Evolutionary conservation across 2,329 filamentous ascomycete genomes (phyloP), one percentile per base, ranked within the genome.

Genomic region (Aspergillus sp.): DNA sequence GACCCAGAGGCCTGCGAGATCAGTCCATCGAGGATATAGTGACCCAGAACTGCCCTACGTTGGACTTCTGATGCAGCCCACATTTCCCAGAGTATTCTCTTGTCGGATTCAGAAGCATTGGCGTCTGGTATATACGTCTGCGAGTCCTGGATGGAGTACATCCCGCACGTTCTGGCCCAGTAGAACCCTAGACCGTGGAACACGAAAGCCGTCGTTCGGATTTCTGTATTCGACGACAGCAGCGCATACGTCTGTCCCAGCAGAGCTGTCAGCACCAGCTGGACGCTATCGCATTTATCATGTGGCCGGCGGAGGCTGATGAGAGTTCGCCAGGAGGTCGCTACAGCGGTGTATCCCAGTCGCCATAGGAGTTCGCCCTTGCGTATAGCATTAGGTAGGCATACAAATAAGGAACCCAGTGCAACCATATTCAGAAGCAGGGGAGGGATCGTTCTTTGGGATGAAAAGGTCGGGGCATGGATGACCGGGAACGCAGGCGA

Each of bases 311-410:
- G 24, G 24, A 27, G 24, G 24, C 24, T 9, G 24, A 27, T 27
- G 3, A 31, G 27, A 4, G 27, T 31, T 31, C 27, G 27, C 27
- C 27, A 31, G 27, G 27, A 31, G 3, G 27, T 15, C 9, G 64
- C 62, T 12, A 64, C 63, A 6, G 64, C 59, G 2, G 62, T 61
- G 27, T 66, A 61, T 7, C 62, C 63, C 3, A 66, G 41, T 21
- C 63, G 51, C 64, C 63, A 65, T 15, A 66, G 57, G 27, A 66
- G 57, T 39, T 66, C 63, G 4, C 60, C 64, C 37, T 64, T 66
- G 6, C 55, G 55, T 2, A 51, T 15, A 2, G 62, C 56, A 7
- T 57, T 57, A 3, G 59, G 56, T 7, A 60, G 52, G 21, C 52
- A 64, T 7, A 61, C 60, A 44, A 64, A 65, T 2, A 66, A 37